Conservation (phyloP, 805 yeast species). For the Nakazawaea populi region DNA sequence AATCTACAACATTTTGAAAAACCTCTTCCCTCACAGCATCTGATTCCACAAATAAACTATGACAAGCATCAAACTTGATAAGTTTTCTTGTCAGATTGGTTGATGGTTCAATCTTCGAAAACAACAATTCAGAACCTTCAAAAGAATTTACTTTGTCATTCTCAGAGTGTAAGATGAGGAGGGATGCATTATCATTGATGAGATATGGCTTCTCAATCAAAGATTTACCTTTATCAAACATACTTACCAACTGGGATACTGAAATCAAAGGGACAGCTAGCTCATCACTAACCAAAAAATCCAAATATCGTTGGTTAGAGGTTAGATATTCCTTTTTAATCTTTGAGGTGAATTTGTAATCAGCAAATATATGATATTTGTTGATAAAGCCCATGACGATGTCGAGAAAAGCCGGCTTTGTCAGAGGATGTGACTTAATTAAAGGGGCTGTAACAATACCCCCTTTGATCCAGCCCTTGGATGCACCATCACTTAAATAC, state of each 20-base stretch:
- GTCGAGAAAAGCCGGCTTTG: conserved; percentile 47
- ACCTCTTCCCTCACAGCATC: conserved; percentile 34
- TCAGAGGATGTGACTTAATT: conserved; percentile 47
- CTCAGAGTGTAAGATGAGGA: conserved; percentile 56
- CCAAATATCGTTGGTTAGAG: conserved; percentile 36
- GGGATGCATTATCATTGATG: conserved; percentile 34
- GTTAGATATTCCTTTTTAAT: conserved; percentile 49
- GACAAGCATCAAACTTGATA: conserved; percentile 28
- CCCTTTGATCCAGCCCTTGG: conserved; percentile 39
- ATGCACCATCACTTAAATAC: conserved; percentile 52
- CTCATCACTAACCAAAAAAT: conserved; percentile 38
- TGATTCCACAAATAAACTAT: conserved; percentile 40
- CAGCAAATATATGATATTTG: conserved; percentile 33
- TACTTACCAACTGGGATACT: conserved; percentile 50
- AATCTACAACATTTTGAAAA: conserved; percentile 29
- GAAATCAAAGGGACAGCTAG: conserved; percentile 45
- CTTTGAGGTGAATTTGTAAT: conserved; percentile 46
- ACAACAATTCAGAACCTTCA: conserved; percentile 39
- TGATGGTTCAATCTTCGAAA: conserved; percentile 19
- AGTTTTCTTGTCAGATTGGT: conserved; percentile 23
- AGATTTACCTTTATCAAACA: conserved; percentile 56
- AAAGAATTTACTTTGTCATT: conserved; percentile 55
- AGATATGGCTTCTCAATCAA: conserved; percentile 33
- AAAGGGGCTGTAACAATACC: conserved; percentile 55
- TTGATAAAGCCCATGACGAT: conserved; percentile 33